Base-by-base conservation (phyloP, 805 yeast species). In the Spathaspora sp. region DNA sequence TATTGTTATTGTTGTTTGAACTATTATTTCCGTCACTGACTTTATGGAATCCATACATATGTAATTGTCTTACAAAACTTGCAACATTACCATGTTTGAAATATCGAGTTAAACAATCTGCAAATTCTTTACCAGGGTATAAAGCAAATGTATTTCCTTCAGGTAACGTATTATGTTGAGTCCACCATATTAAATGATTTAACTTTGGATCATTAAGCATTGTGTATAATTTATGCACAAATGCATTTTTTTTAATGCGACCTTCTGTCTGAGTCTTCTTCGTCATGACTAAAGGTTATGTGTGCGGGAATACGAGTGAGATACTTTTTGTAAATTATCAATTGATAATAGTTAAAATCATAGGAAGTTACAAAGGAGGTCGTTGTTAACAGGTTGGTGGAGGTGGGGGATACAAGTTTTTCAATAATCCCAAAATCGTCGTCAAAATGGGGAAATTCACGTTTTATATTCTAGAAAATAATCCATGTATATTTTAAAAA, bases 41-140 rank as follows among this genome's bases (percentile, higher is more conserved):
- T 70, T 92, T 91, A 68, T 92, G 97, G 72, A 92, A 91, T 1
- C 97, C 97, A 66, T 91, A 91, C 97, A 92, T 93, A 73, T 93
- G 96, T 45, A 92, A 74, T 69, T 93, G 97, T 46, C 97, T 81
- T 35, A 93, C 97, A 72, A 93, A 93, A 54, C 93, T 85, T 20
- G 96, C 90, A 28, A 92, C 90, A 64, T 93, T 93, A 3, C 96
- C 96, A 70, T 92, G 97, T 66, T 93, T 93, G 76, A 93, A 92
- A 66, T 88, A 91, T 46, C 77, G 76, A n/a, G 87, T 82, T 47
- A 87, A 64, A 1, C 81, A 80, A 40, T 72, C 69, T 10, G 86
- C 81, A 64, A 85, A 85, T 55, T 82, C 86, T 28, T 81, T 73
- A 16, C 84, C 83, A 0, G 89, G 89, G 44, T 76, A 73, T n/a